Conservation (phyloP, 2,329 filamentous ascomycete genomes). For the Aspergillus hortae region DNA sequence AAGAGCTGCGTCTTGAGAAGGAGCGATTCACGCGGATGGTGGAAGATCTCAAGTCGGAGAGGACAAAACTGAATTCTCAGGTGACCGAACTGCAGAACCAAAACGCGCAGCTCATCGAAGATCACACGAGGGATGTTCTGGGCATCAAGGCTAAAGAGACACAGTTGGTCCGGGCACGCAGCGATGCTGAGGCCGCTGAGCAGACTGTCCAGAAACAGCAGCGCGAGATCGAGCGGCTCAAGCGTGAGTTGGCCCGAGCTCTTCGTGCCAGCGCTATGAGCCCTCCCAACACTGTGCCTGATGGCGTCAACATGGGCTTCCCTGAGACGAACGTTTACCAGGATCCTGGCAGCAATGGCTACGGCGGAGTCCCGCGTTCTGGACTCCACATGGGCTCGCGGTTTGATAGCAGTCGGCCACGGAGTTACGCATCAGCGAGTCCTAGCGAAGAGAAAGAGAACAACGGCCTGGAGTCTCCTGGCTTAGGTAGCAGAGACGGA, state of each 20-base stretch:
- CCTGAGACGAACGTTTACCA: constrained; percentile 51
- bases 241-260: constrained; percentile 68
- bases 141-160: constrained; percentile 99
- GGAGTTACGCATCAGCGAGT: constrained; percentile 46
- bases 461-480: constrained; percentile 37
- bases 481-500: constrained; percentile 27
- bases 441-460: constrained; percentile 77
- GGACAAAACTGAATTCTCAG: constrained; percentile 76
- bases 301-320: constrained; percentile 51
- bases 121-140: constrained; percentile 90
- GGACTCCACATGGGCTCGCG: constrained; percentile 37
- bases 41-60: constrained; percentile 79
- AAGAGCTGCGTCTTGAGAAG: constrained; percentile 80
- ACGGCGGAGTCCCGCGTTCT: constrained; percentile 25
- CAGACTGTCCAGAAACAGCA: constrained; percentile 78
- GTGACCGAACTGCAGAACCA: constrained; percentile 94
- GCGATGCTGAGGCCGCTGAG: constrained; percentile 85
- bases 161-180: constrained; percentile 85
- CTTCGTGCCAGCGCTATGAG: constrained; percentile 39
- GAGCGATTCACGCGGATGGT: constrained; percentile 71
- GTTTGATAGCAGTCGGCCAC: constrained; percentile 39
- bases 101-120: constrained; percentile 94
- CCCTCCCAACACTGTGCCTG: constrained; percentile 34
- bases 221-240: constrained; percentile 87
- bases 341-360: constrained; percentile 29